Conservation (phyloP, 1,284 basidiomycete genomes). For the Megacollybia platyphylla region DNA sequence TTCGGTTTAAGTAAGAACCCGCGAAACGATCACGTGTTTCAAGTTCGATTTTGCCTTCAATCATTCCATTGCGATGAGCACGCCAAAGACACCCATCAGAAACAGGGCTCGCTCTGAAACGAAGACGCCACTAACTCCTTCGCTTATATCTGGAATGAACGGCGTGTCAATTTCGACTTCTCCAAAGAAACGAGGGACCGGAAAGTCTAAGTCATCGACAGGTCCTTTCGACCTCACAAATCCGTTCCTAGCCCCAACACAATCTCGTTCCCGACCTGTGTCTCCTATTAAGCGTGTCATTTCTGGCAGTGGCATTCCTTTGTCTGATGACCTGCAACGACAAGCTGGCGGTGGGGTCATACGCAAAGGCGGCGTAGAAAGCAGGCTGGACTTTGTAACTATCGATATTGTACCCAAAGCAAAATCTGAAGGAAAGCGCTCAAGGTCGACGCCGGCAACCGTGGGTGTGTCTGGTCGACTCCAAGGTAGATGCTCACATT, state of each 20-base stretch:
- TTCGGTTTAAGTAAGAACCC: neutral
- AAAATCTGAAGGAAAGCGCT: conserved; percentile 55
- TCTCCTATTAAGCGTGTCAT: conserved; percentile 54
- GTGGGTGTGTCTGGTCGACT: conserved; percentile 17
- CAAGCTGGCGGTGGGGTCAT: conserved; percentile 58
- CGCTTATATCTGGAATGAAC: conserved; percentile 42
- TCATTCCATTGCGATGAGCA: neutral
- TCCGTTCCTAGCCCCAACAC: conserved; percentile 33
- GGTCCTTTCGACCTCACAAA: conserved; percentile 40
- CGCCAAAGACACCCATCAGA: conserved; percentile 53
- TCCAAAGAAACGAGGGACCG: conserved; percentile 20
- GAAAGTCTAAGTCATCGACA: conserved; percentile 16
- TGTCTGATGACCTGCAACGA: conserved; percentile 40
- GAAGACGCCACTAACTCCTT: conserved; percentile 62
- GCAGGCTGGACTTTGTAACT: conserved; percentile 59
- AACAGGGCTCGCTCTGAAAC: conserved; percentile 55
- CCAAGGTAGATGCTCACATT: conserved; percentile 3
- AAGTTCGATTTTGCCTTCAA: neutral
- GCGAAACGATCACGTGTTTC: conserved; percentile 1
- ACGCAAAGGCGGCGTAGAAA: conserved; percentile 64
- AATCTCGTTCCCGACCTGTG: conserved; percentile 32
- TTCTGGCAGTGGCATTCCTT: conserved; percentile 27
- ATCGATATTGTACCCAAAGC: conserved; percentile 41
- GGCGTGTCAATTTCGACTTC: conserved; percentile 33
- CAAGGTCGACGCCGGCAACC: conserved; percentile 54